phyloP scores from a whole-genome alignment of 129 eudicot species.

The Pseudognaphalium luteoalbum region DNA sequence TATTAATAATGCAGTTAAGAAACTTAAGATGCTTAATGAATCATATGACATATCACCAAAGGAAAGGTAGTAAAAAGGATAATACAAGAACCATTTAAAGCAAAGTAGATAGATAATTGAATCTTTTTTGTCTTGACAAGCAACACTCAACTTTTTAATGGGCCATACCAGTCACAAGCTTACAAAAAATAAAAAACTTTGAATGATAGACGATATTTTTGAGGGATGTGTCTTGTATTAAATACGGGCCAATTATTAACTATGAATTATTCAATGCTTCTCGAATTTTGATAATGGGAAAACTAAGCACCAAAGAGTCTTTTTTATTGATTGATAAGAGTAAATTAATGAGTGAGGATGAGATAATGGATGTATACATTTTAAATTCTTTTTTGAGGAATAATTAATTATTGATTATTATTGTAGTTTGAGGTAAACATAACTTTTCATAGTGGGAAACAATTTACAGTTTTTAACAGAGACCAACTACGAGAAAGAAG shows the following conservation, averaged over 20 bases:
- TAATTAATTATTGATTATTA: neutral
- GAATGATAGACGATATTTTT: neutral
- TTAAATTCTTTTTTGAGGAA: neutral
- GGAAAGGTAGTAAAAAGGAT: conserved; percentile 11
- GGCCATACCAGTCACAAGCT: conserved; percentile 20
- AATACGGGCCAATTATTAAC: conserved; percentile 26
- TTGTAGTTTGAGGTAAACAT: neutral
- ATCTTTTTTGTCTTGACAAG: conserved; percentile 27
- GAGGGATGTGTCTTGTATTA: conserved; percentile 3
- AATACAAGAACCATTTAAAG: conserved; percentile 29
- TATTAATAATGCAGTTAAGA: neutral
- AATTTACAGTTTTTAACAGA: neutral
- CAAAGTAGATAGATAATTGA: conserved; percentile 25
- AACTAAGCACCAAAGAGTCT: conserved; percentile 9
- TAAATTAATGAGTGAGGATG: neutral
- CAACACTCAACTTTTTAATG: conserved; percentile 27
- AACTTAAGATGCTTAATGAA: conserved; percentile 34
- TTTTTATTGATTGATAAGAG: neutral
- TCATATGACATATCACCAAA: conserved; percentile 19
- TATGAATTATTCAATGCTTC: conserved; percentile 11
- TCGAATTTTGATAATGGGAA: conserved; percentile 19
- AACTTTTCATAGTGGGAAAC: neutral
- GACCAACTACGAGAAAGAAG: neutral
- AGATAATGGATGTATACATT: neutral
- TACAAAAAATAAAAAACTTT: conserved; percentile 4